Percentiles rank a stretch among this genome's conserved stretches.
phyloP scores from a whole-genome alignment of 2,329 filamentous ascomycete species.

The Colletotrichum cordylinicola region DNA sequence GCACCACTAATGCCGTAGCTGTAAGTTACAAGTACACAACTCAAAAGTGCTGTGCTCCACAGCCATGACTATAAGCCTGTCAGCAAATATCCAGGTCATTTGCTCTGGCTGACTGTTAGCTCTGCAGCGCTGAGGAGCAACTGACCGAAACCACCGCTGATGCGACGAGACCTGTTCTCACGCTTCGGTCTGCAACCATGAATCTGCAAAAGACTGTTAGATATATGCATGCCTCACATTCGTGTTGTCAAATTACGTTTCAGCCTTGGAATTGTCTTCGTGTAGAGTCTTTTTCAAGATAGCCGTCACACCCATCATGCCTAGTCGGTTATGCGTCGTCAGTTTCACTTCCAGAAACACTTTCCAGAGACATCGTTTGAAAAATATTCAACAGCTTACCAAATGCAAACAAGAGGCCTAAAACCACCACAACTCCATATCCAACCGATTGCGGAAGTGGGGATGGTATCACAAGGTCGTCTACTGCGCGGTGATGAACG shows the following conservation, averaged over 20 bases:
- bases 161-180: slow-evolving; percentile 56
- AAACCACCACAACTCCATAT: neutral
- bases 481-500: neutral
- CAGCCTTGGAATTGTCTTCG: slow-evolving; percentile 57
- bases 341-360: slow-evolving; percentile 33
- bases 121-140: neutral
- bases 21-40: slow-evolving; percentile 56
- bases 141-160: slow-evolving; percentile 54
- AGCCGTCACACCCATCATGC: slow-evolving; percentile 52
- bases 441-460: slow-evolving; percentile 4
- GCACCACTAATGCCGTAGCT: slow-evolving; percentile 59
- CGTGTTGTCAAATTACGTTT: slow-evolving; percentile 38
- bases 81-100: neutral
- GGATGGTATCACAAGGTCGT: neutral
- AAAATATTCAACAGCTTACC: neutral
- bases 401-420: neutral
- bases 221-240: neutral
- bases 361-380: neutral
- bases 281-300: slow-evolving; percentile 53
- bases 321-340: slow-evolving; percentile 38
- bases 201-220: slow-evolving; percentile 35
- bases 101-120: neutral
- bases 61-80: slow-evolving; percentile 47
- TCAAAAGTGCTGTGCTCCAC: slow-evolving; percentile 58
- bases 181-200: slow-evolving; percentile 57